A percentile compares a stretch with the other conserved stretches of the same genome.
These are phyloP conservation scores for Talaromyces sp. DNA, from an alignment of 2,329 filamentous ascomycete genomes.

Conservation along the genomic window DNA sequence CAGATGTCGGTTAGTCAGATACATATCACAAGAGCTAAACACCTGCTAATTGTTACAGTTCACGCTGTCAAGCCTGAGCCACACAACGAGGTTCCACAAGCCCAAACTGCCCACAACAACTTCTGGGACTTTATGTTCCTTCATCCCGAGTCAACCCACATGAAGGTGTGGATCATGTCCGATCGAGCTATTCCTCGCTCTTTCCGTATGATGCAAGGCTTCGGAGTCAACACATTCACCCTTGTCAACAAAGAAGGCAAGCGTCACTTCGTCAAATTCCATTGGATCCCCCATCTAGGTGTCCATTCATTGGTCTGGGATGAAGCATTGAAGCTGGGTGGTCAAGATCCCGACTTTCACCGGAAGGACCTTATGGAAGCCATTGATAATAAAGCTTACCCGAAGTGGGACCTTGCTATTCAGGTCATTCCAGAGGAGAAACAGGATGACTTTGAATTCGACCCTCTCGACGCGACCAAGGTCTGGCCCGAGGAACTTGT, in stretches of 20 bases:
- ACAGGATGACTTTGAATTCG: constrained; percentile 75
- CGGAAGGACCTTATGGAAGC: constrained; percentile 70
- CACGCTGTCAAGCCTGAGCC: constrained; percentile 64
- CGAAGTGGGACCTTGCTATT: constrained; percentile 79
- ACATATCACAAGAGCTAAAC: neutral
- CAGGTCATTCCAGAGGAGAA: constrained; percentile 67
- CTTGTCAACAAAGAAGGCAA: constrained; percentile 64
- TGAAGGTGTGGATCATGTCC: constrained; percentile 75
- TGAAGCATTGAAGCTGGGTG: constrained; percentile 68
- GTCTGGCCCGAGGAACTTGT: constrained; percentile 75
- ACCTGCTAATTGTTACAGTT: constrained; percentile 22
- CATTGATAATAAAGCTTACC: constrained; percentile 65
- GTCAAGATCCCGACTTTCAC: constrained; percentile 76
- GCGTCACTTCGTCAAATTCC: constrained; percentile 71
- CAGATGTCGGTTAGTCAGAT: constrained; percentile 49
- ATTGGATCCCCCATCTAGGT: constrained; percentile 68
- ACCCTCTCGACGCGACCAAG: constrained; percentile 80
- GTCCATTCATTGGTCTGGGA: constrained; percentile 72
- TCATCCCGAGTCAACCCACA: constrained; percentile 68
- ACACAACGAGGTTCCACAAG: constrained; percentile 65
- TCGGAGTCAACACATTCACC: constrained; percentile 74
- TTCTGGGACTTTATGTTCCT: constrained; percentile 70
- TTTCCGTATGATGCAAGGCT: constrained; percentile 80
- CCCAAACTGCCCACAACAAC: constrained; percentile 65
- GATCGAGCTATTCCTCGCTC: constrained; percentile 69